These are phyloP conservation scores for Leptomonas pyrrhocoris DNA, from an alignment of 208 protist genomes.

Conservation along the genomic window DNA sequence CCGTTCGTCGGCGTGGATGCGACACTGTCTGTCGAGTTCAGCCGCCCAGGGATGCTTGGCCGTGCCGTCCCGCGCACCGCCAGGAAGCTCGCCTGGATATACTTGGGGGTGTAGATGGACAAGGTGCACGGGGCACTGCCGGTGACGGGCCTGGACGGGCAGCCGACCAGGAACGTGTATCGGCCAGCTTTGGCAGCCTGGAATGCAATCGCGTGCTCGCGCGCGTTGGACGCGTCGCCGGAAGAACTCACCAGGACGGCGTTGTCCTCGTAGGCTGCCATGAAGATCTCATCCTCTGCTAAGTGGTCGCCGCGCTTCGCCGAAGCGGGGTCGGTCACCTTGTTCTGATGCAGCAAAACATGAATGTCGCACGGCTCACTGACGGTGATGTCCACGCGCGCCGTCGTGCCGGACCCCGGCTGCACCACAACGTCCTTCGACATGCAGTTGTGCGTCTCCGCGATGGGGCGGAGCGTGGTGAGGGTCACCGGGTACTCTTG, in stretches of 20 bases:
- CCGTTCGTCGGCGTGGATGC: slow-evolving; percentile 15
- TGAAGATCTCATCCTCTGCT: slow-evolving; percentile 53
- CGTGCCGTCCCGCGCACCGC: slow-evolving; percentile 36
- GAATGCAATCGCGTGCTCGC: slow-evolving; percentile 80
- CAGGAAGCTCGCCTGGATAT: slow-evolving; percentile 51
- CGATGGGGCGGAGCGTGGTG: slow-evolving; percentile 68
- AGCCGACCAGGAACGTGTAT: slow-evolving; percentile 61
- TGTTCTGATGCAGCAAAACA: slow-evolving; percentile 74
- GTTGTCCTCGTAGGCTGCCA: slow-evolving; percentile 74
- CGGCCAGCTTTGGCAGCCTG: slow-evolving; percentile 60
- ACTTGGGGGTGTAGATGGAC: slow-evolving; percentile 59
- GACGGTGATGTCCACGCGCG: slow-evolving; percentile 66
- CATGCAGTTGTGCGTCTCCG: slow-evolving; percentile 51
- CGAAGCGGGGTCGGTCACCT: slow-evolving; percentile 40
- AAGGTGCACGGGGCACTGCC: slow-evolving; percentile 65
- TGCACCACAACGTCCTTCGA: slow-evolving; percentile 39
- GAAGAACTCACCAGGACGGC: slow-evolving; percentile 62
- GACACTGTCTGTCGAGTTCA: slow-evolving; percentile 22
- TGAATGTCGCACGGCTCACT: slow-evolving; percentile 80
- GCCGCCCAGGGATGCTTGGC: slow-evolving; percentile 38
- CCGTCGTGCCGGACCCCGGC: slow-evolving; percentile 34
- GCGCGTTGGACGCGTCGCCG: slow-evolving; percentile 60
- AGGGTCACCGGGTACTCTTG: slow-evolving; percentile 71
- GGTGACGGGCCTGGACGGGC: slow-evolving; percentile 38
- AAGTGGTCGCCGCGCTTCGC: slow-evolving; percentile 53